Percentiles rank a stretch among this genome's conserved stretches.
Conservation (phyloP, 495 filamentous ascomycete species). For the Daldinia concentrica region DNA sequence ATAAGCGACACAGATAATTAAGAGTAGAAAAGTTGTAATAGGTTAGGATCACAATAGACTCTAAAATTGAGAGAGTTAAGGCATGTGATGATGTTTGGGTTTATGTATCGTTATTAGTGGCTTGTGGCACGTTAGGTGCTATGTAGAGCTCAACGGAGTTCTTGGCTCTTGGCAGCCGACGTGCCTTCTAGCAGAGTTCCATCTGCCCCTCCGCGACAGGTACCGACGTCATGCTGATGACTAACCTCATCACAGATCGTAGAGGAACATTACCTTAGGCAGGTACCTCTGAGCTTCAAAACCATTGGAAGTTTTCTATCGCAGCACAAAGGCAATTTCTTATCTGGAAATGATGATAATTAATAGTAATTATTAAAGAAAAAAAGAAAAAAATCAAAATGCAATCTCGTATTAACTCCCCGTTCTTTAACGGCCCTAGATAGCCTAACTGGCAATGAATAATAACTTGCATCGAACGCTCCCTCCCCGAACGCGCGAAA, state of each 20-base stretch:
- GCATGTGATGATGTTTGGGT: slow-evolving; percentile 35
- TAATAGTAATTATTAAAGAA: background rate
- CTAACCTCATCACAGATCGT: background rate
- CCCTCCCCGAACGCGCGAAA: slow-evolving; percentile 6
- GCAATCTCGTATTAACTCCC: slow-evolving; percentile 34
- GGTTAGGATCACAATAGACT: slow-evolving; percentile 4
- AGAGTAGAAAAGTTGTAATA: slow-evolving; percentile 16
- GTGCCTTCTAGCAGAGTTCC: slow-evolving; percentile 2
- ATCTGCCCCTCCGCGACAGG: slow-evolving; percentile 10
- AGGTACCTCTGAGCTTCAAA: background rate
- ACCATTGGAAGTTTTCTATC: no score
- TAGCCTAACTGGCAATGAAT: slow-evolving; percentile 17
- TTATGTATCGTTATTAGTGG: slow-evolving; percentile 7
- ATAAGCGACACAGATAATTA: background rate
- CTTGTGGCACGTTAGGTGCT: slow-evolving; percentile 8
- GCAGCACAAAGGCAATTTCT: background rate
- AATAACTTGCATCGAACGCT: slow-evolving; percentile 27
- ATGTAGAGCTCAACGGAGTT: slow-evolving; percentile 17
- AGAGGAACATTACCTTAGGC: background rate
- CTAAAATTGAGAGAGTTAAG: slow-evolving; percentile 10
- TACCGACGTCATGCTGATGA: slow-evolving; percentile 28
- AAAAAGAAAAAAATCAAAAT: slow-evolving; percentile 14
- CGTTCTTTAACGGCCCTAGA: slow-evolving; percentile 20
- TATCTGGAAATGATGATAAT: background rate
- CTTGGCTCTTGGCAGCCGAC: slow-evolving; percentile 40